Base-by-base conservation (phyloP, 1,139 yeast genomes). In the Kurtzmaniella natalensis region DNA sequence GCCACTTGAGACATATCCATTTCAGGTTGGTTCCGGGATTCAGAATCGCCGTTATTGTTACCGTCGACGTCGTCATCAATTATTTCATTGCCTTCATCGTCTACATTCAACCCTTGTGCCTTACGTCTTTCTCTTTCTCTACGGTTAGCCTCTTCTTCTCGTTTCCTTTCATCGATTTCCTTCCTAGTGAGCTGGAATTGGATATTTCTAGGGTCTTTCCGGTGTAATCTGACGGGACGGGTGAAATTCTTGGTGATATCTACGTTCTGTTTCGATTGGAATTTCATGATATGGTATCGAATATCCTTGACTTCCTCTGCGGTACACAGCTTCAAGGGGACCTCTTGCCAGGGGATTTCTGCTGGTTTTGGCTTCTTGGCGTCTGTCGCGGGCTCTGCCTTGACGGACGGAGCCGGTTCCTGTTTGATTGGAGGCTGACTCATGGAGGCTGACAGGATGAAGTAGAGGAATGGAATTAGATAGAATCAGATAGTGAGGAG, bases 181-280 rank as follows among this genome's bases (percentile, higher is more conserved):
- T 73, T 66, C 43, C 81, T 52, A 2, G 83, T 81, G 46, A 85
- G 63, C 57, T 86, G 95, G 51, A 84, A 85, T 53, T 86, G 96
- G 54, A 89, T 67, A 52, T 86, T 86, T 47, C 88, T 74, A 1
- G 97, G 96, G 56, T 89, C 97, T 53, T 89, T 88, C 46, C 97
- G 72, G 55, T 88, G 96, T 50, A 89, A 65, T 45, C 96, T 67
- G 13, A 89, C 82, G 0, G 98, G 98, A 39, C 75, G 73, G 34
- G 78, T 79, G 55, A 89, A 89, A 43, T 80, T 80, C 24, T 68
- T 65, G 20, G 67, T 63, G 5, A 94, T 92, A 43, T 85, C 85
- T 22, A 92, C 81, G 31, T 73, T 71, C 46, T 76, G 73, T 42
- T 79, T 78, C 25, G 85, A 71, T 49, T 83, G 94, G 51, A 92